Percentiles rank a stretch among this genome's conserved stretches.
phyloP scores from a whole-genome alignment of 2,329 filamentous ascomycete species.

The Pyrenochaeta sp. region DNA sequence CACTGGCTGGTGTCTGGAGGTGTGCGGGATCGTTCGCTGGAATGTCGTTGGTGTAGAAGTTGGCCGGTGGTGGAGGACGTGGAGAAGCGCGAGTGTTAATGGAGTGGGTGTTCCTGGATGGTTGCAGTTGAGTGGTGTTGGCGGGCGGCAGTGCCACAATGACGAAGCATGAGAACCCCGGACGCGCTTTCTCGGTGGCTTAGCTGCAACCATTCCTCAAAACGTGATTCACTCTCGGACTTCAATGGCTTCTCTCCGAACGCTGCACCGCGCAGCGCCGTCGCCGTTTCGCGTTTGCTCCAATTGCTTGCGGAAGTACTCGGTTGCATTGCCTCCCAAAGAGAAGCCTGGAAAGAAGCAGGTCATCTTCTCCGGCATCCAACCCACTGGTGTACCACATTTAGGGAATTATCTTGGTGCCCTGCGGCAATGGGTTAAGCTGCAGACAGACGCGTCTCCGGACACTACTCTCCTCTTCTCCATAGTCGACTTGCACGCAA shows the following conservation, averaged over 20 bases:
- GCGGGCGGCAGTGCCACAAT: slow-evolving; percentile 37
- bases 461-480: slow-evolving; percentile 78
- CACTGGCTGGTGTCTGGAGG: slow-evolving; percentile 1
- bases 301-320: slow-evolving; percentile 17
- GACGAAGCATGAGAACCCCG: slow-evolving; percentile 31
- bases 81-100: slow-evolving; percentile 9
- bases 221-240: slow-evolving; percentile 8
- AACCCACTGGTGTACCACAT: slow-evolving; percentile 93
- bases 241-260: slow-evolving; percentile 32
- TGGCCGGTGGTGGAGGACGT: not conserved
- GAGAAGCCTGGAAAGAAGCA: slow-evolving; percentile 12
- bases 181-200: slow-evolving; percentile 21
- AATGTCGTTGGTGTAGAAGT: not conserved
- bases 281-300: slow-evolving; percentile 10
- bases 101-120: slow-evolving; percentile 17
- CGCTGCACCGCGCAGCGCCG: slow-evolving; percentile 27
- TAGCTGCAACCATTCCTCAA: slow-evolving; percentile 11
- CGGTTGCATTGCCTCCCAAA: not conserved
- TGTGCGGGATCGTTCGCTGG: not conserved
- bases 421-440: slow-evolving; percentile 81
- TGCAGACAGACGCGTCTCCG: slow-evolving; percentile 71
- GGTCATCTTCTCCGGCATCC: slow-evolving; percentile 90
- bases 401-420: slow-evolving; percentile 96
- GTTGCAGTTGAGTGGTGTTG: slow-evolving; percentile 15
- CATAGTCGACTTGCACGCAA: slow-evolving; percentile 91